These are phyloP conservation scores for Colletotrichum cordylinicola DNA, from an alignment of 2,329 filamentous ascomycete genomes.

Conservation along the genomic window DNA sequence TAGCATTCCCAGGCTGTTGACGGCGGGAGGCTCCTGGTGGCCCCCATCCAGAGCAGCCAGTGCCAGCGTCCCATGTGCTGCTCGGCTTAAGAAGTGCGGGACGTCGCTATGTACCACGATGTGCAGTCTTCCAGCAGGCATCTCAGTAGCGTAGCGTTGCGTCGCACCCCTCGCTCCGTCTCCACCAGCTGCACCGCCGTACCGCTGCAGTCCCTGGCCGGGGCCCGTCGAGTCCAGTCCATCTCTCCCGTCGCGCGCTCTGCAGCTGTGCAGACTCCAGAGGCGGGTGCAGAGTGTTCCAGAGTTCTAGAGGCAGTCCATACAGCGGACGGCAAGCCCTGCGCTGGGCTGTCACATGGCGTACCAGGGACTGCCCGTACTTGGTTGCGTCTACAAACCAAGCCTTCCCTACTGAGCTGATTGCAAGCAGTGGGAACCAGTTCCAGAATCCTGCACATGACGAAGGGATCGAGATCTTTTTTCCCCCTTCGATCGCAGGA, in stretches of 20 bases:
- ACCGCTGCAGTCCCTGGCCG: not conserved
- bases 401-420: not conserved
- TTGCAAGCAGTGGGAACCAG: not conserved
- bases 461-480: not conserved
- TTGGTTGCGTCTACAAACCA: not conserved
- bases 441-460: constrained; percentile 13
- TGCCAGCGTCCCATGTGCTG: not conserved
- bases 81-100: not conserved
- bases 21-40: constrained; percentile 18
- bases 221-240: not conserved
- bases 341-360: constrained; percentile 16
- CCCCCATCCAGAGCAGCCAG: constrained; percentile 4
- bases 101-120: not conserved
- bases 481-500: not conserved
- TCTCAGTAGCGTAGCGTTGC: constrained; percentile 1
- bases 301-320: not conserved
- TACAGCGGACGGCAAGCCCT: not conserved
- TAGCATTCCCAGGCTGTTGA: constrained; percentile 16
- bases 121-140: not conserved
- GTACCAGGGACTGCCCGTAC: constrained; percentile 5
- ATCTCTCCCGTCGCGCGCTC: not conserved
- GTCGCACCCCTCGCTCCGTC: not conserved
- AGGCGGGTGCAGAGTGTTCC: not conserved
- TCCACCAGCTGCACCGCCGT: constrained; percentile 1
- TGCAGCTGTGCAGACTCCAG: not conserved